Evolutionary conservation across 352 stramenopile genomes (phyloP), one percentile per base, ranked within the genome.

Genomic region (Saprolegnia parasitica): DNA sequence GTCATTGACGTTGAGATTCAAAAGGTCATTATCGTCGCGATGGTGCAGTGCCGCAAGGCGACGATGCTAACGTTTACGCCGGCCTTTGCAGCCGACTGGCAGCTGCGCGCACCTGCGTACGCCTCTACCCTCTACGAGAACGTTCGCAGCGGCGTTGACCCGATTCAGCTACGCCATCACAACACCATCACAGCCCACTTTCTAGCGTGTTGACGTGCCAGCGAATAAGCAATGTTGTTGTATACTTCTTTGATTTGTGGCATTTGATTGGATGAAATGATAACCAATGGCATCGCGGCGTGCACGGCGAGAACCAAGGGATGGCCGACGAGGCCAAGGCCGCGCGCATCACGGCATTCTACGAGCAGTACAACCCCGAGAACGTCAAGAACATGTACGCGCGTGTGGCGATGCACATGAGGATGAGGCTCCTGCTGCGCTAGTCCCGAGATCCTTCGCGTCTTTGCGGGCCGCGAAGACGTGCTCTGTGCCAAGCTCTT

Each of bases 361-460:
- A 95, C 79, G 72, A 75, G 37, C 71, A 76, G 68, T 74, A 91
- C 73, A 95, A 95, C 62, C 84, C 86, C 15, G 79, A 68, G 21
- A 91, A 91, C 64, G 56, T 86, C 46, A 77, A 89, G 71, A 91
- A 91, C 75, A 91, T 95, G 83, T 89, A 62, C 47, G 80, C 83
- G n/a, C 16, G 0, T 24, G 35, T 37, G 8, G 21, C 9, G 24
- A 40, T 18, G 23, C 18, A 24, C 35, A 5, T 47, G 20, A 3
- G n/a, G 26, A 23, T 6, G 26, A 65, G 9, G 26, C 11, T 45
- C 5, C 3, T 40, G 18, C 24, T 56, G 9, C 5, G 58, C 21
- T 62, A 91, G 85, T 23, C 74, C 75, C 20, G 83, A 91, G 72
- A 94, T 94, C 68, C 76, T 87, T 66, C 75, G 74, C 47, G 88